Conservation (phyloP, 2,329 filamentous ascomycete genomes). For the Penicillium psychrosexuale region DNA sequence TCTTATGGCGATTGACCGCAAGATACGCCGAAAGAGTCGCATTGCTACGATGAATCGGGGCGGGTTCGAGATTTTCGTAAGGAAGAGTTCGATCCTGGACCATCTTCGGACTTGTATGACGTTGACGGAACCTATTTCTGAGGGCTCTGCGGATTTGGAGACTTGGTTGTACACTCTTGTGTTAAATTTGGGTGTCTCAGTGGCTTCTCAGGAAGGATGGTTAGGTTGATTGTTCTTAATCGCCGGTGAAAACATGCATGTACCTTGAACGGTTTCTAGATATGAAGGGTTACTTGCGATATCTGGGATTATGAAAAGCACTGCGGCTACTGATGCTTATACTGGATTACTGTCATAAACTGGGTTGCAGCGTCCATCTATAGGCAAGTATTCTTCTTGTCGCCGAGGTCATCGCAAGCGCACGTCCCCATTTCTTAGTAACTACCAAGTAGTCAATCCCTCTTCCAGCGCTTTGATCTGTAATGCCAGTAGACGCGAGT, state of each 20-base stretch:
- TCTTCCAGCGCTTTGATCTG: conserved; percentile 49
- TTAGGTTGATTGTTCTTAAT: conserved; percentile 2
- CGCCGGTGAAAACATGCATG: background rate
- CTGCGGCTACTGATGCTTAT: background rate
- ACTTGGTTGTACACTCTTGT: conserved; percentile 29
- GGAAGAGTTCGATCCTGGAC: conserved; percentile 27
- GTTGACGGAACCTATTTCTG: conserved; percentile 11
- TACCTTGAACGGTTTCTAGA: background rate
- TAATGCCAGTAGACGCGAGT: conserved; percentile 52
- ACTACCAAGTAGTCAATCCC: conserved; percentile 20
- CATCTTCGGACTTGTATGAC: conserved; percentile 18
- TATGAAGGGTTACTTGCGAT: background rate
- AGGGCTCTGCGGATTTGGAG: conserved; percentile 18
- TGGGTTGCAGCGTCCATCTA: background rate
- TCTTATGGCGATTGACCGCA: conserved; percentile 23
- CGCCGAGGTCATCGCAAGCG: too few species aligned
- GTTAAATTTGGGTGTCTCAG: conserved; percentile 31
- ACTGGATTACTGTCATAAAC: background rate
- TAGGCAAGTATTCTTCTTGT: background rate
- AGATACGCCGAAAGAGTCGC: conserved; percentile 18
- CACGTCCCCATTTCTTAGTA: background rate
- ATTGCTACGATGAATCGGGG: conserved; percentile 21
- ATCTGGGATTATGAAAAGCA: background rate
- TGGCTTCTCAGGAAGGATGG: conserved; percentile 31
- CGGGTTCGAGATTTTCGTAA: conserved; percentile 25